phyloP scores from a whole-genome alignment of 1,284 basidiomycete species.

The Rhodotorula sp. region DNA sequence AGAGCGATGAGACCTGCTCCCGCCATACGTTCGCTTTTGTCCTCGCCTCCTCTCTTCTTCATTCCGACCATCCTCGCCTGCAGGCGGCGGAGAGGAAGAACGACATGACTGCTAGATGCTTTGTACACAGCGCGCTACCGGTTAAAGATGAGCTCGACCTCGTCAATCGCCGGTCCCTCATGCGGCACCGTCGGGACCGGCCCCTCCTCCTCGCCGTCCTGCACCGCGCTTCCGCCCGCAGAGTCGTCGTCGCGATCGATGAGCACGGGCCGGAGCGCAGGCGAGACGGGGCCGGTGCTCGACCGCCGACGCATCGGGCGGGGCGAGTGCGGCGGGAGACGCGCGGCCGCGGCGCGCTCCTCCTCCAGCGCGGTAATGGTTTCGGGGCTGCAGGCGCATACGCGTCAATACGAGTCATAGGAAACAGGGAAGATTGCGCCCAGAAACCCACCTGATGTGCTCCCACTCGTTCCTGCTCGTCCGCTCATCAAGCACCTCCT shows the following conservation, averaged over 20 bases:
- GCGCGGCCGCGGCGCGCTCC: constrained; percentile 28
- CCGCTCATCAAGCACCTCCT: constrained; percentile 25
- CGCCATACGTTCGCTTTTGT: too few species aligned
- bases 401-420: too few species aligned
- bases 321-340: constrained; percentile 24
- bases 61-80: too few species aligned
- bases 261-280: constrained; percentile 40
- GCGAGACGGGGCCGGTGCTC: constrained; percentile 39
- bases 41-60: too few species aligned
- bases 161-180: constrained; percentile 39
- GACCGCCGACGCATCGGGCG: constrained; percentile 33
- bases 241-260: constrained; percentile 41
- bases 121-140: background rate
- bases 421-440: background rate
- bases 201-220: constrained; percentile 24
- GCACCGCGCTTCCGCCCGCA: background rate
- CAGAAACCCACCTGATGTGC: constrained; percentile 35
- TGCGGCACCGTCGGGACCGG: constrained; percentile 34
- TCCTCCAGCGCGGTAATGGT: constrained; percentile 43
- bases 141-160: constrained; percentile 40
- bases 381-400: constrained; percentile 27
- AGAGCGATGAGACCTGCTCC: too few species aligned
- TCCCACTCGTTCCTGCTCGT: constrained; percentile 39
- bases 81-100: too few species aligned
- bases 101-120: background rate